Evolutionary conservation across 1,139 yeast species (phyloP).

Genomic region (Suhomyces atakaporum): DNA sequence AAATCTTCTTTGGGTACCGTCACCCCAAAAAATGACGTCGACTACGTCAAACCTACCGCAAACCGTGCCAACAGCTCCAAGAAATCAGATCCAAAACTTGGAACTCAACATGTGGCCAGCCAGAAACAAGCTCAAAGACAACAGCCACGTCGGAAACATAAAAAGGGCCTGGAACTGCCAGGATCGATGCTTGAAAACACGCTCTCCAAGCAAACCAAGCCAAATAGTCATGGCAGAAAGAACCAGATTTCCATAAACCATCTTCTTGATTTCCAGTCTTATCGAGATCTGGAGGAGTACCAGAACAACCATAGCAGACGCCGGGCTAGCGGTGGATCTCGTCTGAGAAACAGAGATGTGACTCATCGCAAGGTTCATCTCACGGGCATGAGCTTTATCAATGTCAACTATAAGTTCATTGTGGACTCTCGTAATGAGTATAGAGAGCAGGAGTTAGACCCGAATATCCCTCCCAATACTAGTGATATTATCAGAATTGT

Average conservation of each 20-base stretch:
- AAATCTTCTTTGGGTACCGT: constrained; percentile 4
- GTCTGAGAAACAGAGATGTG: constrained; percentile 5
- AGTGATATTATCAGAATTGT: constrained; percentile 68
- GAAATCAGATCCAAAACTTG: neutral
- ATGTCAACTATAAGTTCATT: constrained; percentile 82
- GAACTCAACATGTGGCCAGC: constrained; percentile 3
- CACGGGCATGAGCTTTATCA: constrained; percentile 74
- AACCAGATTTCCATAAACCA: constrained; percentile 66
- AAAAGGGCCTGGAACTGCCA: constrained; percentile 4
- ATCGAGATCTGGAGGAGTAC: constrained; percentile 51
- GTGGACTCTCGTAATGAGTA: constrained; percentile 65
- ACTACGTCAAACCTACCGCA: constrained; percentile 4
- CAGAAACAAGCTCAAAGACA: constrained; percentile 9
- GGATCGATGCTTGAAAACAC: constrained; percentile 3
- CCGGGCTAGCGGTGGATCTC: constrained; percentile 8
- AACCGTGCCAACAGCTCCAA: constrained; percentile 1
- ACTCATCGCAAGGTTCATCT: constrained; percentile 37
- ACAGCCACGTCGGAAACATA: constrained; percentile 5
- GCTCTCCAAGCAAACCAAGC: constrained; percentile 4
- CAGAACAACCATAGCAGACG: constrained; percentile 23
- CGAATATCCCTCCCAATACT: constrained; percentile 70
- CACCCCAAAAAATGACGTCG: constrained; percentile 1
- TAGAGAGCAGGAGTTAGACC: constrained; percentile 61
- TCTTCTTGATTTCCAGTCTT: constrained; percentile 61
- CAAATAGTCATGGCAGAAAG: constrained; percentile 36